Evolutionary conservation across 1,284 basidiomycete species (phyloP).

Genomic region (Irpex sp.): DNA sequence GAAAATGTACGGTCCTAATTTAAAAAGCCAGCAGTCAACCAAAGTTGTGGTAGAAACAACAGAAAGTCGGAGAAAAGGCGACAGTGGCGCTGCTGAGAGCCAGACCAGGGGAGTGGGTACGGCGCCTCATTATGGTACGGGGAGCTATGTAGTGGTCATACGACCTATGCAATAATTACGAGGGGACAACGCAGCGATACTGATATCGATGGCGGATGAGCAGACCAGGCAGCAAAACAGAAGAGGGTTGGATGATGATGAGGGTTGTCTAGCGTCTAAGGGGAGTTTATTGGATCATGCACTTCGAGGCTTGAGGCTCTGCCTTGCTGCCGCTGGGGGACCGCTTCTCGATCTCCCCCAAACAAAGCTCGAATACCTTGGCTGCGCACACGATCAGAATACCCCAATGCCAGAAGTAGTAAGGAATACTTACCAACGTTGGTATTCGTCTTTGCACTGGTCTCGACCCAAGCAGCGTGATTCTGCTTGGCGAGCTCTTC

Average conservation of each 20-base stretch:
- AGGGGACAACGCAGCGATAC: constrained; percentile 14
- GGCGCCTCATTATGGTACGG: constrained; percentile 9
- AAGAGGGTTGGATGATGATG: constrained; percentile 1
- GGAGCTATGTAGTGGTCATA: constrained; percentile 10
- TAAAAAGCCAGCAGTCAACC: neutral
- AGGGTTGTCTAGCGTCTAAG: constrained; percentile 13
- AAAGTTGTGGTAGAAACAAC: no score
- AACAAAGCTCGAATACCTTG: constrained; percentile 85
- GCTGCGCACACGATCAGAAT: constrained; percentile 35
- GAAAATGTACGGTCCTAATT: constrained; percentile 11
- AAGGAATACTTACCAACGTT: constrained; percentile 73
- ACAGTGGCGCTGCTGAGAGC: constrained; percentile 5
- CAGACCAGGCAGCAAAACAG: constrained; percentile 14
- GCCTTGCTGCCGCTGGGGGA: constrained; percentile 52
- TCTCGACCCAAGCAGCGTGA: constrained; percentile 81
- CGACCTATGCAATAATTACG: constrained; percentile 15
- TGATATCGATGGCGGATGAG: constrained; percentile 13
- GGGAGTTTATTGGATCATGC: constrained; percentile 62
- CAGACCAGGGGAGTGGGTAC: neutral
- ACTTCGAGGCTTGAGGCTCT: constrained; percentile 54
- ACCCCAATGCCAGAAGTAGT: constrained; percentile 1
- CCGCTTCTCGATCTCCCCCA: constrained; percentile 81
- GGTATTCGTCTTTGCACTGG: constrained; percentile 83
- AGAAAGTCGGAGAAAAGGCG: neutral
- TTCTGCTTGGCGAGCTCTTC: constrained; percentile 70